Evolutionary conservation across 176 grass and related monocot genomes (phyloP), one percentile per base, ranked within the genome.

Genomic region (Musa troglodytarum): DNA sequence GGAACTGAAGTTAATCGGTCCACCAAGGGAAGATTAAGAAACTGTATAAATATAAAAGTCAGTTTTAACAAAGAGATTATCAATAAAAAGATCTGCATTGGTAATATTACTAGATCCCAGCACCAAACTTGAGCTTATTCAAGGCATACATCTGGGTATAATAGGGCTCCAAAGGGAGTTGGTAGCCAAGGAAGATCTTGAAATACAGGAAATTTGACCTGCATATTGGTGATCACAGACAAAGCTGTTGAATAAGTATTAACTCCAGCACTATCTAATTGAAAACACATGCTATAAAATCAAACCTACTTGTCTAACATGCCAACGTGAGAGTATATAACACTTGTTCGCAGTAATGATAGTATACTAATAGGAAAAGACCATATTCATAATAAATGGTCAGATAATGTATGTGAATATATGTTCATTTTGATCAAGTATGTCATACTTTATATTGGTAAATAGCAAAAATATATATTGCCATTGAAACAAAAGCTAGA

Each of bases 1-100:
- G 92, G 87, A 88, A 96, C 70, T 20, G 92, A 89, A 82, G 92
- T 86, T 78, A 96, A 65, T 69, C 83, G 84, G 87, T 96, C 92
- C 75, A 83, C 62, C 76, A 96, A 82, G 82, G 87, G 87, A 79
- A 96, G 92, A 76, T 68, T 70, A 67, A 81, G 74, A 78, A 96
- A 96, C 92, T 96, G 77, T 50, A 82, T 84, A 61, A 77, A 59
- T 34, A 55, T 26, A 74, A 49, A 49, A 56, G 50, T 61, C 14
- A 89, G 10, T 49, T 61, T 75, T 69, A 29, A 64, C 49, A 83
- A 66, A 53, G 43, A 80, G 76, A 82, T 52, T 51, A 76, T 16
- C 28, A 49, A 43, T 6, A 43, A 43, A 43, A 43, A 43, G 34
- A 6, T 43, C 34, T 43, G 6, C 4, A 43, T 43, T 43, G 34